These are phyloP conservation scores for Populus tomentosa DNA, from an alignment of 441 rosid species.

Conservation along the genomic window DNA sequence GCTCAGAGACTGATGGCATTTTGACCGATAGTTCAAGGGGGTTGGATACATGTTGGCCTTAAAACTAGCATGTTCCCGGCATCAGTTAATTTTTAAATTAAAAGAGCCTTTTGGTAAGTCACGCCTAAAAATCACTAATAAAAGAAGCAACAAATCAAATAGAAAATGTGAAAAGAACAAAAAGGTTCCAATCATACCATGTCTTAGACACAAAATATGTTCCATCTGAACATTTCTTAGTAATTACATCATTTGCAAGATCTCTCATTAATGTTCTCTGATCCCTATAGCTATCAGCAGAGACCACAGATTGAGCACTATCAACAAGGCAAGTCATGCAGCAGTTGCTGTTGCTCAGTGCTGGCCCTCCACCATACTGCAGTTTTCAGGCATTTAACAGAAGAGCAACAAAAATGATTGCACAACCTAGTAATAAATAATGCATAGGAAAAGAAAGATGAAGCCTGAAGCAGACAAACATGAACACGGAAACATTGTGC, in stretches of 20 bases:
- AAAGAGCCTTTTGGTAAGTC: background rate
- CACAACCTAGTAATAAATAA: background rate
- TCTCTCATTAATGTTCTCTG: constrained; percentile 77
- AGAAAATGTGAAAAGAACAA: constrained; percentile 9
- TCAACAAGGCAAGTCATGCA: constrained; percentile 79
- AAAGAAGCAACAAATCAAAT: background rate
- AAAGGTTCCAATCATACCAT: constrained; percentile 53
- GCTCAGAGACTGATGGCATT: background rate
- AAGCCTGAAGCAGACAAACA: constrained; percentile 1
- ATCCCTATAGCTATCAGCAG: constrained; percentile 90
- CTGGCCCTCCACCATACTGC: constrained; percentile 84
- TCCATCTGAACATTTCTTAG: constrained; percentile 67
- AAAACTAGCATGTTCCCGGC: background rate
- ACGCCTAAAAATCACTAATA: background rate
- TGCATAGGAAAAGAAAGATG: constrained; percentile 6
- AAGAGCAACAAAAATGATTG: constrained; percentile 23
- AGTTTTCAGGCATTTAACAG: constrained; percentile 16
- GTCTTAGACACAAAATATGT: constrained; percentile 66
- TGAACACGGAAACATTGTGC: background rate
- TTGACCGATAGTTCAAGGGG: background rate
- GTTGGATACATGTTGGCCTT: background rate
- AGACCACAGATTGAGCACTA: constrained; percentile 65
- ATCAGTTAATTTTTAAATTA: constrained; percentile 5
- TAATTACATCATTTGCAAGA: constrained; percentile 57
- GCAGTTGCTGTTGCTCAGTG: constrained; percentile 60